Base-by-base conservation (phyloP, 495 filamentous ascomycete species). In the Penicillium arizonense region DNA sequence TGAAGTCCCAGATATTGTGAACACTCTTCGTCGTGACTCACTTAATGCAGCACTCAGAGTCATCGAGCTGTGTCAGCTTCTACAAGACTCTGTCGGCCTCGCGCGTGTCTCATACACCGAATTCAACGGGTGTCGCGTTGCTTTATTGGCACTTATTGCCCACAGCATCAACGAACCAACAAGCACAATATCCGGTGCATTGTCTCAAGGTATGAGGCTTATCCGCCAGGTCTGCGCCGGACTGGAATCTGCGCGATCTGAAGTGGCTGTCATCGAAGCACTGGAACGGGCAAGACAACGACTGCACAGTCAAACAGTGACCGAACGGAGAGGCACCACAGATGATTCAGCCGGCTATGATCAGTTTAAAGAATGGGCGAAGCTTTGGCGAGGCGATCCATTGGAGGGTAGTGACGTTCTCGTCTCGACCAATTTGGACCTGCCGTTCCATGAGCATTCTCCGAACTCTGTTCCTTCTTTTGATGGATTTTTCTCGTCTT, bases 181-280 rank as follows among this genome's bases (percentile, higher is more conserved):
- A 8, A 38, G 35, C 13, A 18, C 7, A 30, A 46, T 52, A 18
- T 55, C 46, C 8, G 52, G 6, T 26, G 42, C 43, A 7, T 43
- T 61, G n/a, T 34, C 49, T 16, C 55, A 46, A 23, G 56, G 50
- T 1, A 58, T 58, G 50, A 11, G 28, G 1, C 39, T 53, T 6
- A 58, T 58, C 32, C 44, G 50, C 7, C 50, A 53, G 35, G 50
- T 50, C 16, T 58, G 50, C 18, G 37, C 40, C 5, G 55, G 58
- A 2, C 38, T 57, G 13, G 54, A 57, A 28, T 61, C 54, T 4
- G 58, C 58, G 21, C 47, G 47, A 18, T 57, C 56, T n/a, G 56
- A 58, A 40, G 51, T 61, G 10, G 54, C 58, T n/a, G 58, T 61
- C 33, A 57, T 61, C 16, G 58, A 61, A 52, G 54, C 54, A 9